These are phyloP conservation scores for Fraxinus nigra DNA, from an alignment of 305 asterid species.

Conservation along the genomic window DNA sequence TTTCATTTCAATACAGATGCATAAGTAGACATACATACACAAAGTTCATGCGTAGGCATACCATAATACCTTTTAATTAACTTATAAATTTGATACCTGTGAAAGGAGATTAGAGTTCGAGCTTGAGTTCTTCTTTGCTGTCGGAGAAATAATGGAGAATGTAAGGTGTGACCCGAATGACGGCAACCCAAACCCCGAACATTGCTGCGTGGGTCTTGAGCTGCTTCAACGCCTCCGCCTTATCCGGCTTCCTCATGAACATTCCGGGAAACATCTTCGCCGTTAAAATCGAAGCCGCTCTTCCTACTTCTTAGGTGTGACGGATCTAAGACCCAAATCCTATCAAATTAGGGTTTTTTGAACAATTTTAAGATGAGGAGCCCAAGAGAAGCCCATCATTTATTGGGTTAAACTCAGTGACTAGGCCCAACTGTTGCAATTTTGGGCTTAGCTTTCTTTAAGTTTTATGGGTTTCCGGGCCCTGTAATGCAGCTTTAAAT, in stretches of 20 bases:
- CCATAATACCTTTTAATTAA: neutral
- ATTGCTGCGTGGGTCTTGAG: constrained; percentile 65
- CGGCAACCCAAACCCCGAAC: constrained; percentile 83
- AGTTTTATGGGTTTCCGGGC: neutral
- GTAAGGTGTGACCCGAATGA: constrained; percentile 72
- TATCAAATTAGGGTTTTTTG: neutral
- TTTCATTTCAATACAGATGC: neutral
- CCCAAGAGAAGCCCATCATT: neutral
- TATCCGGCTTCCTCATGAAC: constrained; percentile 85
- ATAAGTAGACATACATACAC: neutral
- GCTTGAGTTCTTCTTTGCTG: constrained; percentile 56
- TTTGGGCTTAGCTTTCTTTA: neutral
- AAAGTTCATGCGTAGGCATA: neutral
- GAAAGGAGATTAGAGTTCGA: constrained; percentile 43
- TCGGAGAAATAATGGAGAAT: constrained; percentile 74
- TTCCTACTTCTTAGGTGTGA: neutral
- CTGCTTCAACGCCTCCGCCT: constrained; percentile 87
- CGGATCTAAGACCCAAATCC: constrained; percentile 34
- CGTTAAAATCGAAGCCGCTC: constrained; percentile 3
- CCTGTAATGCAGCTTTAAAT: neutral
- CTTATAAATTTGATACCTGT: constrained; percentile 11
- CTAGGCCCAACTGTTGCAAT: neutral
- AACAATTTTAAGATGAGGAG: neutral
- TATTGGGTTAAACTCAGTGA: neutral
- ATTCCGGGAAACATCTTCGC: constrained; percentile 77